Evolutionary conservation across 106 monocot species (phyloP), one percentile per base, ranked within the genome.

Genomic region (Alisma plantagoaquatica): DNA sequence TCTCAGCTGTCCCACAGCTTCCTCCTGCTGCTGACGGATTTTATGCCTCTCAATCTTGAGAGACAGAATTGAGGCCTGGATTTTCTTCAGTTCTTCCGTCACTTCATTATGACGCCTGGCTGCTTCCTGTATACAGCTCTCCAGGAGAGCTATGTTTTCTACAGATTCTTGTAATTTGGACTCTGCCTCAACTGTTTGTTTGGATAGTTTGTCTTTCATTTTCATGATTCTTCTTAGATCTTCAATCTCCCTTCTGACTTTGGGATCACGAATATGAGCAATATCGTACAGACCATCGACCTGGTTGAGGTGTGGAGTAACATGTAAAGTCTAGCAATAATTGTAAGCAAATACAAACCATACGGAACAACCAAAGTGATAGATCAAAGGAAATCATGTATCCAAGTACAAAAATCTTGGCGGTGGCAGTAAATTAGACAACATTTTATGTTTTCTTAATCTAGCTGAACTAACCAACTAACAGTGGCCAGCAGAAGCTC

Each of bases 231-330:
- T 41, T 51, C 77, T 43, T 23, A 65, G 29, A 21, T 16, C 57
- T 73, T 89, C 70, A 64, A 79, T 58, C 33, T 67, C 57, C 64
- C 64, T 45, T 69, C 65, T 77, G 27, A 51, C 33, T 62, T 70
- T 82, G 29, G 46, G 22, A 73, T 88, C 82, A 11, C 17, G 20
- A 28, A 16, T 28, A 49, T 20, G 23, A 26, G 70, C 56, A 68
- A 50, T 56, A 43, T 84, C 70, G 38, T 32, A 71, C 50, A 31
- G 61, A n/a, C n/a, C n/a, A 41, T 77, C 66, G 9, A 51, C 49
- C 89, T 90, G 41, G n/a, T 43, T 52, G 32, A 49, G 30, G 52
- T 25, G 42, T 38, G 10, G 10, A 55, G 35, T 1, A 45, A 26
- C 10, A 38, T 38, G 35, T 38, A 6, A 38, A 14, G 6, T 7